Base-by-base conservation (phyloP, 2,329 filamentous ascomycete genomes). In the Verticillium tricorpus region DNA sequence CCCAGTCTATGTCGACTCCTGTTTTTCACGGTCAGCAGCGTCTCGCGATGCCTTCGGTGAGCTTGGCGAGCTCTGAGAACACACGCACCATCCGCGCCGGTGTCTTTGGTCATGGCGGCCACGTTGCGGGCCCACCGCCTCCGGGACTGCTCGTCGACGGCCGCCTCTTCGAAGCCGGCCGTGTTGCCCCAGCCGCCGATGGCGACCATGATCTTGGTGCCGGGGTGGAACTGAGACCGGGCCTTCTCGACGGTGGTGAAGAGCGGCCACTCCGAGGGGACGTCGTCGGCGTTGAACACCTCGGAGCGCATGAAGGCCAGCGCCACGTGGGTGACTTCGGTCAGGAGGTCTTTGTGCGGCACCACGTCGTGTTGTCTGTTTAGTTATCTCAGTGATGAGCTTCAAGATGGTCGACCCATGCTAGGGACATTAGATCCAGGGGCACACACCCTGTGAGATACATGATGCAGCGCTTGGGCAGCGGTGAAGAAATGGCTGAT, bases 101-200 rank as follows among this genome's bases (percentile, higher is more conserved):
- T 85, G 0, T 73, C 74, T 4, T 82, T 74, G 1, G 92, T 78
- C 84, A 91, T 88, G 32, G 76, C 76, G 8, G 82, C 84, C 1
- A 92, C 80, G 66, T 90, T 90, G 55, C 77, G 77, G 1, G 89
- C 87, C 74, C 89, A 93, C 8, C 74, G 75, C 63, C 79, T 76
- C 17, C 87, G 82, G 1, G 80, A 82, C 6, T 59, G 37, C 8
- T 59, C 59, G n/a, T 57, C 60, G 7, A 58, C 79, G 1, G 86
- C 85, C 0, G 82, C 88, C 11, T 71, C 72, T 0, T 82, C 80
- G 68, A 91, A 92, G 0, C 88, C 89, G 7, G 73, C 71, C 0
- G 83, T 87, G 63, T 91, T 87, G 0, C 89, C 89, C 89, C 90
- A 93, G 59, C 89, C 90, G 12, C 90, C 90, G 65, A 93, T 85